Conservation (phyloP, 176 grass and related monocot genomes). For the Lolium multiflorum region DNA sequence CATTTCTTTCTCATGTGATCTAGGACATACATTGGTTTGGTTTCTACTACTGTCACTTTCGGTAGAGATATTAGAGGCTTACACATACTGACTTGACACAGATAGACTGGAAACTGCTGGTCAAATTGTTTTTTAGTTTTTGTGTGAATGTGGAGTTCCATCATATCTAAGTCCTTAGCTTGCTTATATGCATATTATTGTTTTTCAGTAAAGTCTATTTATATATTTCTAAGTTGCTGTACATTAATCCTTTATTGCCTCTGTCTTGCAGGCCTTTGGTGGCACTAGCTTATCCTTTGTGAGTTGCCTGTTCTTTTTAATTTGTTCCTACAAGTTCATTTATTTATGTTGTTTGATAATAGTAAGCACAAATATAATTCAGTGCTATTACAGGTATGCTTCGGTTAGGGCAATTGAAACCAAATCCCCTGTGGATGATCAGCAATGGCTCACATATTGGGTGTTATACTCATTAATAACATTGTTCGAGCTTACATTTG, state of each 20-base stretch:
- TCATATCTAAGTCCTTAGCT: background rate
- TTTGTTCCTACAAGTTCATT: background rate
- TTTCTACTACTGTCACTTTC: background rate
- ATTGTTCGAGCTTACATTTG: constrained; percentile 74
- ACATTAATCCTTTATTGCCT: constrained; percentile 23
- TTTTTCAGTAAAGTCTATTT: background rate
- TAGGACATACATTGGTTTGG: background rate
- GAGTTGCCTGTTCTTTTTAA: constrained; percentile 38
- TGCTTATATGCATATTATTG: background rate
- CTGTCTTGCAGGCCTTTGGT: constrained; percentile 61
- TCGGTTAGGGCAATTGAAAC: constrained; percentile 74
- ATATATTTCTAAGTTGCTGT: background rate
- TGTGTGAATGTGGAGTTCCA: constrained; percentile 17
- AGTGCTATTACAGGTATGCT: constrained; percentile 58
- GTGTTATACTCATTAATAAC: constrained; percentile 75
- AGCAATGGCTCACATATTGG: constrained; percentile 90
- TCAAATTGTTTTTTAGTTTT: background rate
- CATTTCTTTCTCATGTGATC: background rate
- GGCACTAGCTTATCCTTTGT: constrained; percentile 77
- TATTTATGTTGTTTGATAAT: constrained; percentile 10
- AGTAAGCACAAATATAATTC: constrained; percentile 16
- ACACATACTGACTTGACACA: background rate
- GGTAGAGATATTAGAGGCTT: background rate
- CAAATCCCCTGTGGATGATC: constrained; percentile 70
- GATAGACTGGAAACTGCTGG: background rate